phyloP scores from a whole-genome alignment of 2,329 filamentous ascomycete species.

The Orbilia oligospora region DNA sequence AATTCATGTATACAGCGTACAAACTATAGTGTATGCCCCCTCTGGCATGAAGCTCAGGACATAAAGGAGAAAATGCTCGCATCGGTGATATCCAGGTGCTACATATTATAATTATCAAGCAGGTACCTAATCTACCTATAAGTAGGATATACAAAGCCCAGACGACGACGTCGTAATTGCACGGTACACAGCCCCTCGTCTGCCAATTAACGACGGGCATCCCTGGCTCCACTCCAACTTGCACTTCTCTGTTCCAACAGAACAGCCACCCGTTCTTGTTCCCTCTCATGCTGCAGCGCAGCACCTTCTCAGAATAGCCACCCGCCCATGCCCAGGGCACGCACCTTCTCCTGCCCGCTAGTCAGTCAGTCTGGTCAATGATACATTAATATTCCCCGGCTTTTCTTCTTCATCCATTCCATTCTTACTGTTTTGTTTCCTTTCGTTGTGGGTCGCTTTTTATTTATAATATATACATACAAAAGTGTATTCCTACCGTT shows the following conservation, averaged over 20 bases:
- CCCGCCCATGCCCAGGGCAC: not conserved
- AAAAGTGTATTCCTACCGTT: not conserved
- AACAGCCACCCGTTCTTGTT: constrained; percentile 3
- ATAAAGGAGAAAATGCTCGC: too few species aligned
- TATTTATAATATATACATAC: not conserved
- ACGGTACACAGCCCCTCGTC: constrained; percentile 39
- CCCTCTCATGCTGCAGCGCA: constrained; percentile 32
- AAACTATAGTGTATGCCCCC: too few species aligned
- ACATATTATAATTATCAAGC: too few species aligned
- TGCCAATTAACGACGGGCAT: constrained; percentile 37
- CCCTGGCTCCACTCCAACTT: constrained; percentile 14
- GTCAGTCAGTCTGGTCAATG: too few species aligned
- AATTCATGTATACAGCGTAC: too few species aligned
- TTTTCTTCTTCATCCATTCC: constrained; percentile 10
- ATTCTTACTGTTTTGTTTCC: not conserved
- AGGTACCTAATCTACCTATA: too few species aligned
- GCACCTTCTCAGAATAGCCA: constrained; percentile 36
- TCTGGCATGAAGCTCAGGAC: too few species aligned
- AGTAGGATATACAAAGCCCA: not conserved
- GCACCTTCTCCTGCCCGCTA: constrained; percentile 31
- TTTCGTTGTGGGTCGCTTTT: not conserved
- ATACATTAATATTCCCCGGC: constrained; percentile 27
- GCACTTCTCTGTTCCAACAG: not conserved
- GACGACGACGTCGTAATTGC: constrained; percentile 17
- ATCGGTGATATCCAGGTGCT: not conserved